Base-by-base conservation (phyloP, 2,329 filamentous ascomycete species). In the Xylariomycetidae sp. region DNA sequence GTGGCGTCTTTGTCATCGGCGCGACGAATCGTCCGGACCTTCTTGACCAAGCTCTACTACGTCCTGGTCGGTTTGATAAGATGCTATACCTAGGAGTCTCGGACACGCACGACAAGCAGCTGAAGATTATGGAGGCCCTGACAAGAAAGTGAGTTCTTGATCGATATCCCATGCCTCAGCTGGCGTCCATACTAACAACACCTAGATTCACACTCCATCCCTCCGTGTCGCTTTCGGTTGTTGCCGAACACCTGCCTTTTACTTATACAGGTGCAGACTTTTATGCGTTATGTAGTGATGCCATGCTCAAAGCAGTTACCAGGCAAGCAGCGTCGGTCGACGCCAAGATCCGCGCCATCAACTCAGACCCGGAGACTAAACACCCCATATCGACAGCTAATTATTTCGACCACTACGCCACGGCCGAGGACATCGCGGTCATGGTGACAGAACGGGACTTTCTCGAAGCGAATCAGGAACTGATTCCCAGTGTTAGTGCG, bases 251-350 rank as follows among this genome's bases (percentile, higher is more conserved):
- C 9, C 74, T 98, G 4, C 92, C 92, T 0, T 92, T 96, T 57
- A 97, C 90, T 3, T 98, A 96, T 64, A 98, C 92, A 0, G 92
- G 92, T 53, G 92, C 92, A 42, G 92, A 98, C 64, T 82, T 98
- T 55, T 98, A 98, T 62, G 92, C 92, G 1, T 74, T 98, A 14
- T 97, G 90, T 67, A 95, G 88, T 27, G 92, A 98, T 59, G 88
- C 92, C 32, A 98, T 98, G 92, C 82, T 98, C 48, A 97, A 98
- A 61, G 92, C 92, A 14, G 90, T 98, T 38, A 98, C 92, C 3
- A 80, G 92, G 5, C 87, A 94, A 56, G 88, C 92, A 3, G 75
- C 79, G 2, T 71, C 77, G 2, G 89, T 97, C 3, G 92, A 98
- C 57, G 70, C 77, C 31, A 92, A 92, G 59, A 85, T 98, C 46